These are phyloP conservation scores for Heterococcus sp. DNA, from an alignment of 108 stramenopile genomes.

Conservation along the genomic window DNA sequence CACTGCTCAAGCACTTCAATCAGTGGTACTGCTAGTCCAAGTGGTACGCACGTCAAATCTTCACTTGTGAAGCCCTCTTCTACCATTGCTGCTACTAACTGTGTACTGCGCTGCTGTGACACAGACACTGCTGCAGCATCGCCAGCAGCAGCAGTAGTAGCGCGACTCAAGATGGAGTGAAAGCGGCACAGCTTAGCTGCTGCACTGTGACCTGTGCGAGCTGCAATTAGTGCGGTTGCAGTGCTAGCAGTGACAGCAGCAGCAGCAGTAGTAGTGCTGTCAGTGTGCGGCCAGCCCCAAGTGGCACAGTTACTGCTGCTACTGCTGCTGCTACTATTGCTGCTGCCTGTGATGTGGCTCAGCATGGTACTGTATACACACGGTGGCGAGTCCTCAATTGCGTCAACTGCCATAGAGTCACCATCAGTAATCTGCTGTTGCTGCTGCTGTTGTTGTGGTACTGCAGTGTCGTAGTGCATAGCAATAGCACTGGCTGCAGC, in stretches of 20 bases:
- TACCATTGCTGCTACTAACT: constrained; percentile 38
- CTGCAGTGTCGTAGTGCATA: neutral
- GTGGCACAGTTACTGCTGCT: neutral
- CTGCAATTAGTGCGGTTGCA: no score
- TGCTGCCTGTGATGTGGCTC: neutral
- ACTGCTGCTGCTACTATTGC: neutral
- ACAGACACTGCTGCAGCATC: neutral
- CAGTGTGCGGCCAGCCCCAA: no score
- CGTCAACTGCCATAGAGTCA: neutral
- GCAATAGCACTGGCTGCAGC: neutral
- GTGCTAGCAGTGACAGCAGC: no score
- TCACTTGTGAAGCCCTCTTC: constrained; percentile 32
- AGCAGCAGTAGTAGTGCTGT: no score
- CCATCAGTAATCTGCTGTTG: neutral
- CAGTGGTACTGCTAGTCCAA: constrained; percentile 32
- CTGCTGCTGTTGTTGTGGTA: neutral
- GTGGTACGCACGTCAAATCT: constrained; percentile 9
- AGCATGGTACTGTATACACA: neutral
- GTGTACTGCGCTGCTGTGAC: neutral
- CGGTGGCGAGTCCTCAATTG: neutral
- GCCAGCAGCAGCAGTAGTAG: neutral
- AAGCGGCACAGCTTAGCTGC: constrained; percentile 46
- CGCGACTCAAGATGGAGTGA: constrained; percentile 2
- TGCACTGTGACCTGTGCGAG: no score
- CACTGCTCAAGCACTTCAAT: constrained; percentile 32